phyloP scores from a whole-genome alignment of 208 protist species.

The Angomonas ambiguus region DNA sequence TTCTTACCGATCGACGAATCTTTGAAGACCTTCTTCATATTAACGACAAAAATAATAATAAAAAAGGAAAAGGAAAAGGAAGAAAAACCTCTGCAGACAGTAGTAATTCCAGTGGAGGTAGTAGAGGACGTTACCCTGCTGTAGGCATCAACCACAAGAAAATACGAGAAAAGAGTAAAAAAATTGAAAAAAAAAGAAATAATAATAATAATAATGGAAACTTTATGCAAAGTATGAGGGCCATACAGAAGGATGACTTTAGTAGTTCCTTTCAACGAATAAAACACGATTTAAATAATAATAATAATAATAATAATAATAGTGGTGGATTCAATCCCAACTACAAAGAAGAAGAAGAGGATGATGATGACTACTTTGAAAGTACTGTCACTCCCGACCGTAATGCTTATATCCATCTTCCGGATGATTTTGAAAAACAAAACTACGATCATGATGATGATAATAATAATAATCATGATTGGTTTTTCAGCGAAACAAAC shows the following conservation, averaged over 20 bases:
- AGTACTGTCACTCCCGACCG: neutral
- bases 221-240: neutral
- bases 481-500: no score
- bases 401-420: neutral
- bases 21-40: conserved; percentile 17
- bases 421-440: no score
- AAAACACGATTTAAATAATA: neutral
- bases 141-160: conserved; percentile 16
- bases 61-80: neutral
- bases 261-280: neutral
- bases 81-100: neutral
- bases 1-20: conserved; percentile 59
- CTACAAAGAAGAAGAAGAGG: neutral
- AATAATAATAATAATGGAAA: conserved; percentile 1
- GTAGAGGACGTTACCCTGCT: no score
- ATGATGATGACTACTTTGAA: neutral
- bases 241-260: neutral
- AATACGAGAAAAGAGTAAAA: conserved; percentile 15
- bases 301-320: neutral
- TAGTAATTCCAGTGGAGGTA: no score
- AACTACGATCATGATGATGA: neutral
- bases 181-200: neutral
- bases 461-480: neutral
- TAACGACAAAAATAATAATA: neutral
- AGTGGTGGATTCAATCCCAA: no score